These are phyloP conservation scores for Auricularia heimuer DNA, from an alignment of 768 basidiomycete species.

Conservation along the genomic window DNA sequence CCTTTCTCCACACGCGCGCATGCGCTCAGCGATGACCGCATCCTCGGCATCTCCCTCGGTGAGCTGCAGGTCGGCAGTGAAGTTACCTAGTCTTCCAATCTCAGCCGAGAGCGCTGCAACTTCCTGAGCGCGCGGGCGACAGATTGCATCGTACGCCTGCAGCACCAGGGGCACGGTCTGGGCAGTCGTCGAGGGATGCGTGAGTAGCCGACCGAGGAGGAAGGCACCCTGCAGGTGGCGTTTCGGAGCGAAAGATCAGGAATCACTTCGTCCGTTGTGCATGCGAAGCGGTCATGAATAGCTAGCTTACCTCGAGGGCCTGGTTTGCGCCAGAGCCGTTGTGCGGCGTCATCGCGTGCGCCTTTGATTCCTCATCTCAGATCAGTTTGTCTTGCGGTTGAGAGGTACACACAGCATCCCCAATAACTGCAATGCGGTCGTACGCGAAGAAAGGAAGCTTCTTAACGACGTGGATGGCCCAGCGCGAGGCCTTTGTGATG, in stretches of 20 bases:
- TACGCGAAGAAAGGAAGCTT: conserved; percentile 30
- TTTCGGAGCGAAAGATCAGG: too few relatives aligned
- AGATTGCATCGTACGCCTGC: conserved; percentile 22
- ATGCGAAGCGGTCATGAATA: too few relatives aligned
- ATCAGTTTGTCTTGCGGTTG: not conserved
- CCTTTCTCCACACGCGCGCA: not conserved
- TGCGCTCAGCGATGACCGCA: not conserved
- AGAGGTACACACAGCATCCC: conserved; percentile 33
- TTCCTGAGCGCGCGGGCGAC: conserved; percentile 21
- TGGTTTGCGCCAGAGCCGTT: conserved; percentile 41
- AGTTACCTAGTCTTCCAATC: conserved; percentile 18
- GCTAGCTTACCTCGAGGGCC: conserved; percentile 34
- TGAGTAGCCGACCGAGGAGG: conserved; percentile 21
- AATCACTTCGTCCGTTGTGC: too few relatives aligned
- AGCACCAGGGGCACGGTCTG: conserved; percentile 20
- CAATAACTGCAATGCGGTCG: conserved; percentile 34
- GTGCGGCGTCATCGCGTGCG: conserved; percentile 39
- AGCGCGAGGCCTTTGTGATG: conserved; percentile 28
- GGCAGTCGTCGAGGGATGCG: conserved; percentile 14
- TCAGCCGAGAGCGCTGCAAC: conserved; percentile 14
- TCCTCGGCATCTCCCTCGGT: not conserved
- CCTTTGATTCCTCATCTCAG: conserved; percentile 16
- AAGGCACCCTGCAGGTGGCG: conserved; percentile 16
- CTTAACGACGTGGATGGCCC: conserved; percentile 34
- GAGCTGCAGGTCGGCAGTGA: conserved; percentile 7